These are phyloP conservation scores for Fusarium virguliforme DNA, from an alignment of 2,329 filamentous ascomycete genomes.

Conservation along the genomic window DNA sequence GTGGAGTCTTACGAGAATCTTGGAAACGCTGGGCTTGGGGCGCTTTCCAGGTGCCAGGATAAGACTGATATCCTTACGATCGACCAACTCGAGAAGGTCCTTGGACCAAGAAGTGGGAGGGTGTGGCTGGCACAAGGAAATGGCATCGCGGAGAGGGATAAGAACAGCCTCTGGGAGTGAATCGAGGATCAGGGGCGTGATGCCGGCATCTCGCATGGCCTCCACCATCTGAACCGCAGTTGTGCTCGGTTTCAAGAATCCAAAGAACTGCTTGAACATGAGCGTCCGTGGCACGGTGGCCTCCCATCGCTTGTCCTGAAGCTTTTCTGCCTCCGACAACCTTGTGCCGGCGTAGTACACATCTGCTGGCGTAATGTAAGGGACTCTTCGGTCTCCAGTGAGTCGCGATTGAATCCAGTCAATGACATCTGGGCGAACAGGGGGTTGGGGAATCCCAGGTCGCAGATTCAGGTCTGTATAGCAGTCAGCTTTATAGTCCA, in stretches of 20 bases:
- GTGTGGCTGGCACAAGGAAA: conserved; percentile 86
- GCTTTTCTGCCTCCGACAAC: conserved; percentile 56
- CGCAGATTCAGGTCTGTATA: conserved; percentile 53
- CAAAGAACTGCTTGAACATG: conserved; percentile 79
- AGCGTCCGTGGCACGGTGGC: conserved; percentile 76
- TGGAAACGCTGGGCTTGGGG: conserved; percentile 54
- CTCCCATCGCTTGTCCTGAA: conserved; percentile 61
- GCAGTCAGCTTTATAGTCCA: conserved; percentile 23
- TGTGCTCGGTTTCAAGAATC: conserved; percentile 66
- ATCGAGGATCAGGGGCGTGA: conserved; percentile 79
- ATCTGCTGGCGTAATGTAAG: conserved; percentile 63
- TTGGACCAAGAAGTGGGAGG: conserved; percentile 84
- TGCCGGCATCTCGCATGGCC: conserved; percentile 78
- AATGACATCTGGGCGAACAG: conserved; percentile 61
- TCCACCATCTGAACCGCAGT: conserved; percentile 78
- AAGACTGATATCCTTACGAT: conserved; percentile 84
- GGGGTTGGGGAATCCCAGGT: conserved; percentile 55
- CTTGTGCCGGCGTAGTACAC: conserved; percentile 61
- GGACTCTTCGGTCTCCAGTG: conserved; percentile 55
- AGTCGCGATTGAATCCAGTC: conserved; percentile 70
- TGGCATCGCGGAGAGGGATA: conserved; percentile 84
- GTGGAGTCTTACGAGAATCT: conserved; percentile 60
- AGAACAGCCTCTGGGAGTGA: conserved; percentile 89
- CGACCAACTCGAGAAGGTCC: conserved; percentile 81
- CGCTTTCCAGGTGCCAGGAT: conserved; percentile 67